Conservation (phyloP, 805 yeast species). For the Vanderwaltozyma verrucispora region DNA sequence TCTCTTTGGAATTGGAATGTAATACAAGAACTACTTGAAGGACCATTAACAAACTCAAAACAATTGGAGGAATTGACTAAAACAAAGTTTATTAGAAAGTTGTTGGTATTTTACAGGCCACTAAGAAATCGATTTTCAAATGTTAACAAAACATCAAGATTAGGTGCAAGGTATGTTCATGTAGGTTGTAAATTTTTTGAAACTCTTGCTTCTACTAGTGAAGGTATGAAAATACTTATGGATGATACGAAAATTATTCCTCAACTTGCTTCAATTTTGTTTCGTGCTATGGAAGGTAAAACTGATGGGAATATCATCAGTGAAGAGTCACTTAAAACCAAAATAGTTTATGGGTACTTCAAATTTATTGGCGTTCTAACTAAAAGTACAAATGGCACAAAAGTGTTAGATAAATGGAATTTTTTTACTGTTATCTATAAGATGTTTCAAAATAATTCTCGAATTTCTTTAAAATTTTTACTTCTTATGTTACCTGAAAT, state of each 20-base stretch:
- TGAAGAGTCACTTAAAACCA: slow-evolving; percentile 43
- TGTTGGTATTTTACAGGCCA: slow-evolving; percentile 83
- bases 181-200: slow-evolving; percentile 71
- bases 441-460: slow-evolving; percentile 43
- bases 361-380: slow-evolving; percentile 68
- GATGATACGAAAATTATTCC: slow-evolving; percentile 67
- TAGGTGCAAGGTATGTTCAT: slow-evolving; percentile 46
- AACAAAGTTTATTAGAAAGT: slow-evolving; percentile 77
- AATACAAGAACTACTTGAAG: slow-evolving; percentile 61
- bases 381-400: slow-evolving; percentile 48
- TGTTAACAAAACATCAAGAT: slow-evolving; percentile 36
- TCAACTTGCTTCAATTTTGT: slow-evolving; percentile 81
- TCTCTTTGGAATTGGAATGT: slow-evolving; percentile 83
- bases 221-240: slow-evolving; percentile 55
- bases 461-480: slow-evolving; percentile 45
- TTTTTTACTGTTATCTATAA: slow-evolving; percentile 73
- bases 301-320: slow-evolving; percentile 61
- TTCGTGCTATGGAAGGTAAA: slow-evolving; percentile 28
- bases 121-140: slow-evolving; percentile 72
- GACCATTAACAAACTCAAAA: slow-evolving; percentile 66
- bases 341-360: slow-evolving; percentile 69
- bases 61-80: slow-evolving; percentile 67
- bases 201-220: slow-evolving; percentile 48
- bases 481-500: slow-evolving; percentile 49
- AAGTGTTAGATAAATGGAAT: slow-evolving; percentile 70